phyloP scores from a whole-genome alignment of 1,284 basidiomycete species.

The Ceratobasidium papillatum region DNA sequence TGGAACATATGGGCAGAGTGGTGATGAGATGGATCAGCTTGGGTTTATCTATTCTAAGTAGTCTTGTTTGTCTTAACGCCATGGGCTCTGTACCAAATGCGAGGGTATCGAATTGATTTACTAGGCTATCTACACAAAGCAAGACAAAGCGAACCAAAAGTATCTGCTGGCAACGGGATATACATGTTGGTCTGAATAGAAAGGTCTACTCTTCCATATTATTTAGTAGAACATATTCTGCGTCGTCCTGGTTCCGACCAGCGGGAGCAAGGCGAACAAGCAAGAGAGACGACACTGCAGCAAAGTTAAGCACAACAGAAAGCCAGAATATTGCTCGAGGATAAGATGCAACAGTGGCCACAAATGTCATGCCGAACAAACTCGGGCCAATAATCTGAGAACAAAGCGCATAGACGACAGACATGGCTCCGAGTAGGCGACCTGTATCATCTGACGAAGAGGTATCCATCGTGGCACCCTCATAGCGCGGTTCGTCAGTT shows the following conservation, averaged over 20 bases:
- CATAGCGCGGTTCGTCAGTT: slow-evolving; percentile 3
- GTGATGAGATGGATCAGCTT: slow-evolving; percentile 53
- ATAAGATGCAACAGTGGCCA: slow-evolving; percentile 66
- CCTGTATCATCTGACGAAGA: slow-evolving; percentile 53
- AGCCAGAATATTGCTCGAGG: slow-evolving; percentile 60
- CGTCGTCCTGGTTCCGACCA: neutral
- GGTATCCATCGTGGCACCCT: slow-evolving; percentile 1
- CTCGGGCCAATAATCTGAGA: slow-evolving; percentile 62
- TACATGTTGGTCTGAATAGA: neutral
- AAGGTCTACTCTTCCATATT: slow-evolving; percentile 28
- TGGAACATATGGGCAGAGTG: slow-evolving; percentile 53
- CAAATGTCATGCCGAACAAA: slow-evolving; percentile 67
- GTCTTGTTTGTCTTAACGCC: neutral
- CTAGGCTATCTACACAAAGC: neutral
- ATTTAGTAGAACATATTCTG: slow-evolving; percentile 29
- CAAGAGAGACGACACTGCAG: neutral
- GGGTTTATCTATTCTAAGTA: slow-evolving; percentile 45
- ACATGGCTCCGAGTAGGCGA: slow-evolving; percentile 73
- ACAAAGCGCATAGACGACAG: slow-evolving; percentile 64
- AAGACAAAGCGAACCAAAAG: neutral
- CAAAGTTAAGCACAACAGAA: slow-evolving; percentile 13
- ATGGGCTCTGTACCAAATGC: neutral
- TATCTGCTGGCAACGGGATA: neutral
- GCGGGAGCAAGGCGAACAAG: slow-evolving; percentile 5
- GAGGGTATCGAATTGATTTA: neutral